Conservation (phyloP, 2,329 filamentous ascomycete species). For the Neocatenulostroma microsporum region DNA sequence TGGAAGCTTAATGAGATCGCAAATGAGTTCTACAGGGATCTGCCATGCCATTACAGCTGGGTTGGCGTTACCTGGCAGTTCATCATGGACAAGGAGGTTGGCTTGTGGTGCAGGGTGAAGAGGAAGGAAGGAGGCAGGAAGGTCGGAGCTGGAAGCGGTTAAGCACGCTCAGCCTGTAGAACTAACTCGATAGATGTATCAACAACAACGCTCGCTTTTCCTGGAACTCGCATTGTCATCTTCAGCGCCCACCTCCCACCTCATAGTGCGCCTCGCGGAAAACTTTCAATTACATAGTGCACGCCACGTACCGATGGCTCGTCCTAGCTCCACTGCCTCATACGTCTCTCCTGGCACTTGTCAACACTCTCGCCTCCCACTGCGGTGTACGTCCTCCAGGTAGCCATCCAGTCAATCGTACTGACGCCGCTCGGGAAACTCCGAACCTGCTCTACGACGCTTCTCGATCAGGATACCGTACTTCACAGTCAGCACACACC, state of each 20-base stretch:
- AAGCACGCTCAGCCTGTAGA: slow-evolving; percentile 7
- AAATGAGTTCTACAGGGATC: slow-evolving; percentile 79
- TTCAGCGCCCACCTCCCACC: too few species aligned
- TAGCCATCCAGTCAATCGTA: not conserved
- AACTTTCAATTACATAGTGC: too few species aligned
- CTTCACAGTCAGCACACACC: too few species aligned
- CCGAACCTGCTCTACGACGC: not conserved
- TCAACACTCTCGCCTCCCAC: not conserved
- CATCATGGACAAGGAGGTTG: slow-evolving; percentile 80
- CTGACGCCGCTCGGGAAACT: not conserved
- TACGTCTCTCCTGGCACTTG: not conserved
- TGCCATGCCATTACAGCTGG: slow-evolving; percentile 88
- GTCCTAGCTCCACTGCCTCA: not conserved
- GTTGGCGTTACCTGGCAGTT: slow-evolving; percentile 91
- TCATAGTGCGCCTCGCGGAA: too few species aligned
- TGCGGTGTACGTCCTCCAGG: not conserved
- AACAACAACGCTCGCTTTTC: too few species aligned
- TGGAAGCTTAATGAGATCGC: slow-evolving; percentile 71
- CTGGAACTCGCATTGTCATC: too few species aligned
- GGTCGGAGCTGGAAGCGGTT: slow-evolving; percentile 39
- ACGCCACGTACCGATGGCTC: too few species aligned
- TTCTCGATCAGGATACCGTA: too few species aligned
- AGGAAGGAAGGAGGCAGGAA: slow-evolving; percentile 65
- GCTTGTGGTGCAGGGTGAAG: slow-evolving; percentile 89
- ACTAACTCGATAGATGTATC: not conserved